Conservation (phyloP, 2,329 filamentous ascomycete species). For the Phaeoacremonium minimum region DNA sequence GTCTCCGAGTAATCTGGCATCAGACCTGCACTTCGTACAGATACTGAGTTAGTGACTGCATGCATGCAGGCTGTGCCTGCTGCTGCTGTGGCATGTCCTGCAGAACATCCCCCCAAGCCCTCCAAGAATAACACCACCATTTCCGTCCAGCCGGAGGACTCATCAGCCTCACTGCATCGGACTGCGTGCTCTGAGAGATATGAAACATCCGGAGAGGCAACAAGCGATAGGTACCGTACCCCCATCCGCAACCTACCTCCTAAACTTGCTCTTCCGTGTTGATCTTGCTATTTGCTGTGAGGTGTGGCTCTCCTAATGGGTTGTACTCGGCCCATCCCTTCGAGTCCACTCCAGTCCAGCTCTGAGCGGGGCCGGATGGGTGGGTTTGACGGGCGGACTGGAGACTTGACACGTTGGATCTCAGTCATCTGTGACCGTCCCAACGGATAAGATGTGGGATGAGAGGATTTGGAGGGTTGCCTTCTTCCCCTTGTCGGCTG, state of each 20-base stretch:
- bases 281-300: not conserved
- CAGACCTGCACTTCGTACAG: too few relatives aligned
- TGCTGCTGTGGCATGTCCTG: too few relatives aligned
- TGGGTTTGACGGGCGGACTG: not conserved
- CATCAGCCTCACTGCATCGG: too few relatives aligned
- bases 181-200: not conserved
- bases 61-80: too few relatives aligned
- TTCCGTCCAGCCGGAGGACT: too few relatives aligned
- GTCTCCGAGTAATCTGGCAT: too few relatives aligned
- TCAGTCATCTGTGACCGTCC: not conserved
- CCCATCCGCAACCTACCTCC: not conserved
- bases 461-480: not conserved
- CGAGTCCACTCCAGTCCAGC: not conserved
- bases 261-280: not conserved
- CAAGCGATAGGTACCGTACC: not conserved
- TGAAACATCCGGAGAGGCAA: not conserved
- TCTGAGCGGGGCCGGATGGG: too few relatives aligned
- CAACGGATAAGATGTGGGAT: not conserved
- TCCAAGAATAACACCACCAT: too few relatives aligned
- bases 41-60: too few relatives aligned
- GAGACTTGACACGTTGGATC: not conserved
- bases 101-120: too few relatives aligned
- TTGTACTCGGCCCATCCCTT: not conserved
- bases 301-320: not conserved
- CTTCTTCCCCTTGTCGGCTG: not conserved